Base-by-base conservation (phyloP, 2,329 filamentous ascomycete genomes). In the Aspergillus eucalypticola region DNA sequence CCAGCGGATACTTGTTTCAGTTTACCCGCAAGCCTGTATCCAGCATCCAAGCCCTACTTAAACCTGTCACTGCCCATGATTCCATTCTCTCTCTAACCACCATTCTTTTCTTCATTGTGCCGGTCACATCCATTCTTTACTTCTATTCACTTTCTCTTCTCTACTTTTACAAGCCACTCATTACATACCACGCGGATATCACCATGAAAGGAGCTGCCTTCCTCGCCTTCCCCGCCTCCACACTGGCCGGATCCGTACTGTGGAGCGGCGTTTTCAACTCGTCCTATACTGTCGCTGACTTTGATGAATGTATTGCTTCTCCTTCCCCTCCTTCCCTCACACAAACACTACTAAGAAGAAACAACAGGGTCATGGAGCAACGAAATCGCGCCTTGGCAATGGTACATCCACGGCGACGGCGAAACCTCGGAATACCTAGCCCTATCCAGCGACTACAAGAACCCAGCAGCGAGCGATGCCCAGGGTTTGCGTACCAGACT, bases 401-500 rank as follows among this genome's bases (percentile, higher is more conserved):
- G 89, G 80, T 91, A 91, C 78, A 90, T 90, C 71, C 89, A 91
- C 77, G 89, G 89, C 38, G 77, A 78, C 5, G 82, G 80, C 8
- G 54, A 76, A 0, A 73, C 71, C 0, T 17, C 54, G 0, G 77
- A 83, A 67, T 90, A 90, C 74, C 81, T 90, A 65, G 86, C 85
- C 67, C 79, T 90, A 1, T 83, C 82, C 2, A 74, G 85, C 0
- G 74, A 76, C 60, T 87, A 81, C 81, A 89, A 88, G 78, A 90
- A 90, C 75, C 84, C 87, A 0, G 83, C 83, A 66, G 88, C 90
- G 73, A 79, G 78, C 52, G 87, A 85, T 53, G 82, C 78, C 38
- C 84, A 90, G 74, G 89, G 89, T 17, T 85, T 84, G 66, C 88
- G 88, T 71, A 86, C 91, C 74, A 89, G 86, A 4, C 87, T 91